Percentiles rank a stretch among this genome's conserved stretches.
phyloP scores from a whole-genome alignment of 2,329 filamentous ascomycete species.

The Aspergillus viridinutans region DNA sequence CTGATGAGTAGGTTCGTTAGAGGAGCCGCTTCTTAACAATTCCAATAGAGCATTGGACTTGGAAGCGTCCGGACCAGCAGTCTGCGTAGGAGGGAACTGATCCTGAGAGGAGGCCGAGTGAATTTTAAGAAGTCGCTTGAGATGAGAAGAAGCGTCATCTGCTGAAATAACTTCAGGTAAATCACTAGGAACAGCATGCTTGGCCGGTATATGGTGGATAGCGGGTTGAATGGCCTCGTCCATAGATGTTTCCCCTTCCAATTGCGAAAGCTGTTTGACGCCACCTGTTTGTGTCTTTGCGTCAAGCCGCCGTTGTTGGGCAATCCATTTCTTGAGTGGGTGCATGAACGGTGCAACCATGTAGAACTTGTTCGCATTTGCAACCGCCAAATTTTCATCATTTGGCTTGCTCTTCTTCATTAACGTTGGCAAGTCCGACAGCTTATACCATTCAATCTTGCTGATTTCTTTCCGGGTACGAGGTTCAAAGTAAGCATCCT shows the following conservation, averaged over 20 bases:
- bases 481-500: conserved; percentile 82
- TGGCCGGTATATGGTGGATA: conserved; percentile 17
- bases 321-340: conserved; percentile 83
- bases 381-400: conserved; percentile 51
- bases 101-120: conserved; percentile 14
- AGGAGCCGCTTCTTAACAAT: conserved; percentile 46
- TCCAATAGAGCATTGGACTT: conserved; percentile 54
- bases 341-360: conserved; percentile 94
- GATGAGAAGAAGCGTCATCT: conserved; percentile 47
- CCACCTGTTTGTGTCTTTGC: conserved; percentile 42
- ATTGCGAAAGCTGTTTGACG: conserved; percentile 40
- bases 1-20: conserved; percentile 25
- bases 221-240: conserved; percentile 47
- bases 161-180: conserved; percentile 37
- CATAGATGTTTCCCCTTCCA: conserved; percentile 53
- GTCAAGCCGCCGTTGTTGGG: conserved; percentile 74
- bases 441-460: conserved; percentile 90
- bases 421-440: conserved; percentile 81
- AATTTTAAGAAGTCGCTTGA: conserved; percentile 49
- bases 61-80: conserved; percentile 29
- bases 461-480: conserved; percentile 95
- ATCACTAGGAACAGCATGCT: conserved; percentile 31
- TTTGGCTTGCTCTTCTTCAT: conserved; percentile 65
- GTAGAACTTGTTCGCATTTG: conserved; percentile 84
- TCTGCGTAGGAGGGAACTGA: conserved; percentile 10